Base-by-base conservation (phyloP, 805 yeast species). In the Nakazawaea wickerhamii region DNA sequence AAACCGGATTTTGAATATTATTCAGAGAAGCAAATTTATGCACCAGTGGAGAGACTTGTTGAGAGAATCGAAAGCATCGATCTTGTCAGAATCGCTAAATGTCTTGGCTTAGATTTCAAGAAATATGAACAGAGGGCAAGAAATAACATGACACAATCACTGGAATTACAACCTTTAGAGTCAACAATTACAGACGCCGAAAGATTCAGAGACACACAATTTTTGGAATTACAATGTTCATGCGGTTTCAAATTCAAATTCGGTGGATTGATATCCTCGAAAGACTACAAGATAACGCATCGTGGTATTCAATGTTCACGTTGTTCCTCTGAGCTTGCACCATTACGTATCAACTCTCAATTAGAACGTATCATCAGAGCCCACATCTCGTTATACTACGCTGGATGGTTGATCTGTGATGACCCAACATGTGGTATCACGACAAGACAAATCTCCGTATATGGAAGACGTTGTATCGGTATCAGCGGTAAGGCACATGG, bases 41-140 rank as follows among this genome's bases (percentile, higher is more conserved):
- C 95, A 2, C 97, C 97, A 3, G 80, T 93, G 8, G 95, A 87
- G 57, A 79, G 99, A 63, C 68, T 93, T 41, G 67, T 91, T 32
- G 95, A 83, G 50, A 76, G 83, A 48, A 80, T 93, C 41, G 95
- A 88, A 50, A 96, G 98, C 32, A 74, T 84, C 48, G 97, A 91
- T 56, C 70, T 80, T 54, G 77, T 79, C 38, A 73, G 93, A 50
- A 70, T 93, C 30, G 95, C 96, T 4, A 71, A 73, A 36, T 71
- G 82, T 3, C 68, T 93, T 28, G 95, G 95, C 0, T 68, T 93
- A 31, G 96, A 90, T 54, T 68, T 85, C 39, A 71, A 70, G 41
- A 75, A 75, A 51, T 85, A 76, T 52, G 70, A 74, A 61, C 59
- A 65, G 35, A 63, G 70, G 40, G 69, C 70, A 8, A 61, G 70